Evolutionary conservation across 495 filamentous ascomycete species (phyloP).

Genomic region (Penicillium mononematosum): DNA sequence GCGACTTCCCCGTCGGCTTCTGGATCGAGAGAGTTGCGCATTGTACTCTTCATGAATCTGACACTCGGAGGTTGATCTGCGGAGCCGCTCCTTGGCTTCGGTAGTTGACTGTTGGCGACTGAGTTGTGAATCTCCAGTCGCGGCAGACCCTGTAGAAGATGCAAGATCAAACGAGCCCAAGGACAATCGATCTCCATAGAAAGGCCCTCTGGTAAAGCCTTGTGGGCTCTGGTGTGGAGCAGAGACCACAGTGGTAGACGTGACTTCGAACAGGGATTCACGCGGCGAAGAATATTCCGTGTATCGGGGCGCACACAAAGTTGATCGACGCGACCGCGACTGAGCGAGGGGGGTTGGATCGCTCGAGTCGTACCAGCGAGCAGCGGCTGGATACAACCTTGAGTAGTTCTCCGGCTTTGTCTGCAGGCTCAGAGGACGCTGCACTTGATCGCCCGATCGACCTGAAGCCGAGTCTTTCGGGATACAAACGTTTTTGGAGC

Average conservation of each 20-base stretch:
- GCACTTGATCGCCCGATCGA: constrained; percentile 8
- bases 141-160: constrained; percentile 10
- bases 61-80: constrained; percentile 19
- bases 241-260: background rate
- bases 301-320: constrained; percentile 28
- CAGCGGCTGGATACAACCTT: constrained; percentile 14
- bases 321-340: constrained; percentile 23
- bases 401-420: constrained; percentile 19
- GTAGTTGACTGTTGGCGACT: constrained; percentile 8
- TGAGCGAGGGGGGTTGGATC: constrained; percentile 7
- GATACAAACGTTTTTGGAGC: constrained; percentile 9
- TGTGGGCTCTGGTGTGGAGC: background rate
- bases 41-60: constrained; percentile 4
- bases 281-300: constrained; percentile 22
- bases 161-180: constrained; percentile 4
- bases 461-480: background rate
- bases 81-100: constrained; percentile 1
- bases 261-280: background rate
- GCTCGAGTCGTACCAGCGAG: constrained; percentile 27
- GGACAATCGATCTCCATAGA: constrained; percentile 19
- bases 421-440: constrained; percentile 29
- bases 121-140: constrained; percentile 4
- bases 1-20: constrained; percentile 18
- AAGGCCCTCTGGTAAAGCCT: constrained; percentile 9
- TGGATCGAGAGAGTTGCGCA: constrained; percentile 18